Evolutionary conservation across 257 asterid species (phyloP).

Genomic region (Solanum sejunctum): DNA sequence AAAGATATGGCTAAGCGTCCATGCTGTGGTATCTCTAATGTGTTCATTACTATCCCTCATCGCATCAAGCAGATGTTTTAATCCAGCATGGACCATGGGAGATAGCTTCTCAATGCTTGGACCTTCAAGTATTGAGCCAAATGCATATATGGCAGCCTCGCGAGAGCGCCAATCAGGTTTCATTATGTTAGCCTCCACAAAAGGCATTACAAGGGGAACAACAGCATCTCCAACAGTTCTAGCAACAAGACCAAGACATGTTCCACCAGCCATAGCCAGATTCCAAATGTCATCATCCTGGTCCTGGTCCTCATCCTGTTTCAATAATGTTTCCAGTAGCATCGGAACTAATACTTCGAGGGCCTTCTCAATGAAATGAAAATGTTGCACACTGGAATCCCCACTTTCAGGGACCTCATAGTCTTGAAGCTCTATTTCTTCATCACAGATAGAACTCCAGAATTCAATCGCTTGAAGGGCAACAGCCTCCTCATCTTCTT

Average conservation of each 20-base stretch:
- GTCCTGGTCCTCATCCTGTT: slow-evolving; percentile 83
- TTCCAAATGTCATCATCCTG: slow-evolving; percentile 86
- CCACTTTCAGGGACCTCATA: slow-evolving; percentile 45
- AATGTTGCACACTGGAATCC: slow-evolving; percentile 44
- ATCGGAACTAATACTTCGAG: slow-evolving; percentile 64
- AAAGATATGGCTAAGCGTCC: slow-evolving; percentile 89
- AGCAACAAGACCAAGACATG: slow-evolving; percentile 71
- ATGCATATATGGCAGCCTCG: slow-evolving; percentile 82
- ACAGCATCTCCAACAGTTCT: slow-evolving; percentile 72
- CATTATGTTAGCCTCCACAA: slow-evolving; percentile 52
- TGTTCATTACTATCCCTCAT: slow-evolving; percentile 63
- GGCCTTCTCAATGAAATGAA: slow-evolving; percentile 63
- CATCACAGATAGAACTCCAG: slow-evolving; percentile 93
- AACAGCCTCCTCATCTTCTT: slow-evolving; percentile 66
- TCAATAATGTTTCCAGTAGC: slow-evolving; percentile 73
- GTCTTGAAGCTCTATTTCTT: slow-evolving; percentile 70
- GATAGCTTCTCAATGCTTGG: slow-evolving; percentile 64
- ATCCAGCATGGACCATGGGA: slow-evolving; percentile 74
- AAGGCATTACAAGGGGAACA: slow-evolving; percentile 74
- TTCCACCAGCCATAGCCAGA: slow-evolving; percentile 87
- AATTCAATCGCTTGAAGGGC: slow-evolving; percentile 88
- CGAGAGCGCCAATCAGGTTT: slow-evolving; percentile 74
- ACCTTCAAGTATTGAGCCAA: slow-evolving; percentile 89
- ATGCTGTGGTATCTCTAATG: slow-evolving; percentile 82
- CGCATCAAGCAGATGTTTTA: slow-evolving; percentile 59